Base-by-base conservation (phyloP, 139 green algal species). In the Chlorella sp. region DNA sequence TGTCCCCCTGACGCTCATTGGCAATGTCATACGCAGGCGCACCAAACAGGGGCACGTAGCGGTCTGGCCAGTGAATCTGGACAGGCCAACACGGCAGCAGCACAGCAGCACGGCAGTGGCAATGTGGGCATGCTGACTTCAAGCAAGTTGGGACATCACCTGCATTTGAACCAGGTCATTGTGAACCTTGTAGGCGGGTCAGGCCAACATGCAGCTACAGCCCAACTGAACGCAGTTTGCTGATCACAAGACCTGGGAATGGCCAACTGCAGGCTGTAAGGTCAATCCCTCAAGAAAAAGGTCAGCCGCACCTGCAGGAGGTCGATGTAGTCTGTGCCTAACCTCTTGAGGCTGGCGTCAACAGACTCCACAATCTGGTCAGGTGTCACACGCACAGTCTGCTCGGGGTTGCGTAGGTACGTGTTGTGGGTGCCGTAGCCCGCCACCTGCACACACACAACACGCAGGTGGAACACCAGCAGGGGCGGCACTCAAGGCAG, bases 31-130 rank as follows among this genome's bases (percentile, higher is more conserved):
- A 80, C n/a, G 35, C 4, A 17, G 31, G 59, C n/a, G 6, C 49
- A n/a, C 93, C 93, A 85, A 98, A 98, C 24, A 95, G 78, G 2
- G 90, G 84, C 63, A 97, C 89, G 71, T 94, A 95, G 35, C 88
- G 76, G 67, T 88, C 82, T 31, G 86, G 86, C 79, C 83, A 84
- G 14, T 64, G 55, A 24, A 65, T 31, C 5, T 29, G n/a, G 14
- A 65, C 14, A 65, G n/a, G 6, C n/a, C n/a, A 65, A 10, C 10
- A 55, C 42, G 10, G 10, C 10, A 55, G 42, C 42, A 55, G 42
- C 10, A 64, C 22, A 4, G 17, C 55, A 64, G 27, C 55, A 64
- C 24, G 24, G 20, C 55, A 31, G 17, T 29, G 6, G 42, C 42
- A 64, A 4, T 64, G 6, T 29, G 6, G 55, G 17, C 20, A 10